Base-by-base conservation (phyloP, 2,329 filamentous ascomycete species). In the Alternaria sp. region DNA sequence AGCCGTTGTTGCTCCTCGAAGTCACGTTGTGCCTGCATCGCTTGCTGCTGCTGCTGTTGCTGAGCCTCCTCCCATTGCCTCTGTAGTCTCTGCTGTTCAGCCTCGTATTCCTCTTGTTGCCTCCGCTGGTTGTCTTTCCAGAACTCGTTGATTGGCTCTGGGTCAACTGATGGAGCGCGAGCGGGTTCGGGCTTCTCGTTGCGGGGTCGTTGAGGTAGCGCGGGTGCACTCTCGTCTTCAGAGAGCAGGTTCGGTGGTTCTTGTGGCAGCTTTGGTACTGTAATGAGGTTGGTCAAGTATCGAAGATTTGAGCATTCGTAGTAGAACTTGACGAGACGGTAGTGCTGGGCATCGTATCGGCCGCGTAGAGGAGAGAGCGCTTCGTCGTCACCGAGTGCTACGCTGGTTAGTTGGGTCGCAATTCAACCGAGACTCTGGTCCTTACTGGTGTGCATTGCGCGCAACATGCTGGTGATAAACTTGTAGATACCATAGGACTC, bases 401-500 rank as follows among this genome's bases (percentile, higher is more conserved):
- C 43, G 55, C 25, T 32, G 52, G 59, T 73, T 69, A 73, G 68
- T 40, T 19, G 47, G 15, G 12, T 25, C 11, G 36, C 46, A 46
- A 21, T n/a, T 30, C 32, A 30, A 17, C 19, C 15, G 15, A 30
- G 49, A 21, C 47, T 30, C 17, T n/a, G 57, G 23, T 19, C 83
- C 90, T 77, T 84, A 94, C 92, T 93, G 3, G 92, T 95, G 79
- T 99, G 95, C 94, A 99, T 97, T 15, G 96, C 96, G 59, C 96
- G 89, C 66, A 99, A 83, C 96, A 99, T 99, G 90, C 96, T 99
- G 0, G 96, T 99, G 69, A 97, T 94, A 80, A 99, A 99, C 82
- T 98, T 98, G 86, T 99, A 99, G 72, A 99, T 98, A 51, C 96
- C 96, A 81, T 98, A 99, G 79, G 93, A 98, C 84, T 99, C 96